Percentiles rank a stretch among this genome's conserved stretches.
Conservation (phyloP, 345 rosid genomes). For the Populus nigra region DNA sequence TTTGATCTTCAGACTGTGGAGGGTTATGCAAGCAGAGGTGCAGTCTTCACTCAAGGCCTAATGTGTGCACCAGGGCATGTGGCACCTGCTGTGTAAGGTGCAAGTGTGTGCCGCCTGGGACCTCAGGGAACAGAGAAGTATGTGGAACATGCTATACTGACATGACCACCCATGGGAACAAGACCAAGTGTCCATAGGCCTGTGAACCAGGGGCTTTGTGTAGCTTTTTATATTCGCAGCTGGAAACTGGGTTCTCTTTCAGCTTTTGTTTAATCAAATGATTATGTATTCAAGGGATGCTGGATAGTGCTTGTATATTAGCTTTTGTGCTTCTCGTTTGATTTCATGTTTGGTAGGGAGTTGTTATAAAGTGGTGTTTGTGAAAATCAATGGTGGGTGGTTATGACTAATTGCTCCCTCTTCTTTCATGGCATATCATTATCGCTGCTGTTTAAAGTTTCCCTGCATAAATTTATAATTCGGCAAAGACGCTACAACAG, state of each 20-base stretch:
- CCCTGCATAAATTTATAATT: not conserved
- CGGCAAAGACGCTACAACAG: not conserved
- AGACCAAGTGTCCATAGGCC: slow-evolving; percentile 16
- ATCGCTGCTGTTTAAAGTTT: no score
- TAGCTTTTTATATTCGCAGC: not conserved
- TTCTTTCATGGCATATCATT: no score
- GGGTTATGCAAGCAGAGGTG: slow-evolving; percentile 11
- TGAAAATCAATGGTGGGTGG: not conserved
- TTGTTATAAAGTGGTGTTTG: not conserved
- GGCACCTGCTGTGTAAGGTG: slow-evolving; percentile 21
- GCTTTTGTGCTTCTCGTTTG: not conserved
- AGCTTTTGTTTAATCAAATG: not conserved
- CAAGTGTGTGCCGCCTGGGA: slow-evolving; percentile 26
- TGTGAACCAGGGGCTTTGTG: not conserved
- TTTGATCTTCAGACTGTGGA: slow-evolving; percentile 2
- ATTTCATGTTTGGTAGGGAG: not conserved
- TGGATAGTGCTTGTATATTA: not conserved
- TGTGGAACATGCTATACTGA: slow-evolving; percentile 22
- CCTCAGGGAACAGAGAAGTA: slow-evolving; percentile 14
- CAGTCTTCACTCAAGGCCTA: slow-evolving; percentile 16
- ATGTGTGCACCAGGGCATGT: slow-evolving; percentile 16
- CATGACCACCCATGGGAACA: slow-evolving; percentile 18
- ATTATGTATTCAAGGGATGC: not conserved
- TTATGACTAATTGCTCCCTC: not conserved
- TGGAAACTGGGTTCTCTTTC: not conserved